Evolutionary conservation across 306 rosid genomes (phyloP).

Genomic region (Cucurbita maxima): DNA sequence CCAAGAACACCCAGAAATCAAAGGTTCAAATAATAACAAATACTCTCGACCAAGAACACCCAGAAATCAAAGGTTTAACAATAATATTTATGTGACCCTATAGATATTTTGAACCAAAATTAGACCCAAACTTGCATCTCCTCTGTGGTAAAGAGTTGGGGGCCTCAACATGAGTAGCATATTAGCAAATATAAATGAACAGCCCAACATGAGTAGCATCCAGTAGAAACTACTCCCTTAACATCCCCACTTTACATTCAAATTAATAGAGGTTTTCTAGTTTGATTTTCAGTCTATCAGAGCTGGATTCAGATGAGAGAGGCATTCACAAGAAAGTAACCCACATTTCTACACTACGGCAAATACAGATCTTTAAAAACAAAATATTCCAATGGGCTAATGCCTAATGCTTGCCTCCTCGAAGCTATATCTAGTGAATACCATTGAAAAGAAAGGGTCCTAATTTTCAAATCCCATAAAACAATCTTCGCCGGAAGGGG

Average conservation of each 20-base stretch:
- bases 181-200: neutral
- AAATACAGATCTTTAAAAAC: neutral
- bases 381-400: neutral
- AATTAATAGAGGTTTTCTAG: neutral
- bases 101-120: no score
- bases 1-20: no score
- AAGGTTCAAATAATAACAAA: no score
- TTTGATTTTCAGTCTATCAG: neutral
- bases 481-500: slow-evolving; percentile 9
- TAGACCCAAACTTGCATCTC: no score
- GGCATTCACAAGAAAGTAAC: neutral
- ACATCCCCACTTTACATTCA: neutral
- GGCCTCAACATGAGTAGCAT: neutral
- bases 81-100: no score
- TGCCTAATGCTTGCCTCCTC: neutral
- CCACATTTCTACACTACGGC: neutral
- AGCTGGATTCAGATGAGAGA: neutral
- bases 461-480: neutral
- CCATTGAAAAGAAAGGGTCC: neutral
- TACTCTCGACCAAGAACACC: no score
- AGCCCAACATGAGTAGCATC: neutral
- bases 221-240: neutral
- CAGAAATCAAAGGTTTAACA: no score
- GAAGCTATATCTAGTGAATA: neutral
- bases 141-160: no score